Percentiles rank a stretch among this genome's conserved stretches.
phyloP scores from a whole-genome alignment of 2,329 filamentous ascomycete genomes.

The Apiospora malaysiana region DNA sequence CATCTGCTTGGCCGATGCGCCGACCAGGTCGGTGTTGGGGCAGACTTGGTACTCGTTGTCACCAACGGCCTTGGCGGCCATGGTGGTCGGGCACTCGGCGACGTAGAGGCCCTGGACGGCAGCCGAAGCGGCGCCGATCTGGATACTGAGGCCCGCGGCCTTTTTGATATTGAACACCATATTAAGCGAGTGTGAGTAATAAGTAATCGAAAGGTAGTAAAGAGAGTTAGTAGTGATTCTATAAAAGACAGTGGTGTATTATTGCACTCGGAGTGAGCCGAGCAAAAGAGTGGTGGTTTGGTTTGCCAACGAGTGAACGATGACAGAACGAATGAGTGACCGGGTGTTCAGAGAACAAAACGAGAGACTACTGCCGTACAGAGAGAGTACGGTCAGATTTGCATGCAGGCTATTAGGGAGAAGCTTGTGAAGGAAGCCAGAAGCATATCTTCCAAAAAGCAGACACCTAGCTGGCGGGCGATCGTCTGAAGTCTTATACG shows the following conservation, averaged over 20 bases:
- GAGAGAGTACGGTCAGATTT: background rate
- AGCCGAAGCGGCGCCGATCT: constrained; percentile 6
- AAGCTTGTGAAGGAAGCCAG: constrained; percentile 11
- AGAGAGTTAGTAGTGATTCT: background rate
- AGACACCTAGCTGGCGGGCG: background rate
- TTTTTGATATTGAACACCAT: constrained; percentile 20
- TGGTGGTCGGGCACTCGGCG: background rate
- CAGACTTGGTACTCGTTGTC: constrained; percentile 6
- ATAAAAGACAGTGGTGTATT: background rate
- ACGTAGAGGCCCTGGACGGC: constrained; percentile 12
- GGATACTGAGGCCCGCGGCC: constrained; percentile 7
- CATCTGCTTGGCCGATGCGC: constrained; percentile 10
- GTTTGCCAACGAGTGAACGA: background rate
- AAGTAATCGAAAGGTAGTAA: background rate
- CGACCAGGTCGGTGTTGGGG: constrained; percentile 20
- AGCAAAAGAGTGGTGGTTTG: background rate
- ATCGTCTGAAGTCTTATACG: constrained; percentile 8
- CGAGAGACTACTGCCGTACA: constrained; percentile 13
- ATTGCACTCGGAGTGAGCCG: background rate
- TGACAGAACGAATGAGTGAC: constrained; percentile 1
- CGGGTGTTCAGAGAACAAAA: background rate
- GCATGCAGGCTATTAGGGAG: constrained; percentile 12
- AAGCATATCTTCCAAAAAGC: background rate
- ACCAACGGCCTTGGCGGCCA: background rate
- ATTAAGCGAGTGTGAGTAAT: background rate